These are phyloP conservation scores for Suillus bovinus DNA, from an alignment of 768 basidiomycete species.

Conservation along the genomic window DNA sequence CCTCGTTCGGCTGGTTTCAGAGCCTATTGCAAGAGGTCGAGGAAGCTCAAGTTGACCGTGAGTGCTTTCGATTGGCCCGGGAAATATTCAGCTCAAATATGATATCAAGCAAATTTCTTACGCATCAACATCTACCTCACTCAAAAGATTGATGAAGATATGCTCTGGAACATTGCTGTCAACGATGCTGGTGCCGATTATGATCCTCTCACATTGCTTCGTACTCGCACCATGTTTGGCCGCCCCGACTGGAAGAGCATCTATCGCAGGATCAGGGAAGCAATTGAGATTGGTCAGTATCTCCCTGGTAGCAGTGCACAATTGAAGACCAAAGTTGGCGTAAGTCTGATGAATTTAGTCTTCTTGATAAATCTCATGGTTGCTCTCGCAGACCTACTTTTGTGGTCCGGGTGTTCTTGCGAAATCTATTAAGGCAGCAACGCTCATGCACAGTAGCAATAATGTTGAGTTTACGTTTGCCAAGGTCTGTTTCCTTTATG, in stretches of 20 bases:
- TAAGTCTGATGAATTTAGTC: conserved; percentile 38
- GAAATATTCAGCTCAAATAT: conserved; percentile 15
- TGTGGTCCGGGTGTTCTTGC: conserved; percentile 81
- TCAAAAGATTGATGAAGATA: conserved; percentile 80
- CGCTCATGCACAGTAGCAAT: conserved; percentile 51
- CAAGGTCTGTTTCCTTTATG: conserved; percentile 54
- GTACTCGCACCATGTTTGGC: conserved; percentile 88
- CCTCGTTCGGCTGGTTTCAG: conserved; percentile 99
- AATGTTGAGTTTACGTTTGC: conserved; percentile 77
- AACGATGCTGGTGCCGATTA: conserved; percentile 85
- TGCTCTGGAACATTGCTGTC: conserved; percentile 90
- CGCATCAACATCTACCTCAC: conserved; percentile 92
- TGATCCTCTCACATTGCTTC: conserved; percentile 87
- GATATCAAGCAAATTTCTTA: conserved; percentile 75
- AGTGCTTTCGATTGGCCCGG: conserved; percentile 33
- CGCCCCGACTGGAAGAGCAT: conserved; percentile 89
- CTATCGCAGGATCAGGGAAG: conserved; percentile 70
- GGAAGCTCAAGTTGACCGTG: conserved; percentile 85
- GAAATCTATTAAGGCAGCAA: conserved; percentile 74
- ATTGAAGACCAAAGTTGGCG: conserved; percentile 81
- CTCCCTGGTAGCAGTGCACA: conserved; percentile 77
- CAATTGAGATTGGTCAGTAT: conserved; percentile 82
- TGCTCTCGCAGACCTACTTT: conserved; percentile 69
- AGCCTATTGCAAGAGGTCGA: conserved; percentile 86
- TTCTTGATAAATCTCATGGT: conserved; percentile 11